A percentile compares a stretch with the other conserved stretches of the same genome.
Conservation (phyloP, 2,329 filamentous ascomycete genomes). For the Aspergillus brasiliensis region DNA sequence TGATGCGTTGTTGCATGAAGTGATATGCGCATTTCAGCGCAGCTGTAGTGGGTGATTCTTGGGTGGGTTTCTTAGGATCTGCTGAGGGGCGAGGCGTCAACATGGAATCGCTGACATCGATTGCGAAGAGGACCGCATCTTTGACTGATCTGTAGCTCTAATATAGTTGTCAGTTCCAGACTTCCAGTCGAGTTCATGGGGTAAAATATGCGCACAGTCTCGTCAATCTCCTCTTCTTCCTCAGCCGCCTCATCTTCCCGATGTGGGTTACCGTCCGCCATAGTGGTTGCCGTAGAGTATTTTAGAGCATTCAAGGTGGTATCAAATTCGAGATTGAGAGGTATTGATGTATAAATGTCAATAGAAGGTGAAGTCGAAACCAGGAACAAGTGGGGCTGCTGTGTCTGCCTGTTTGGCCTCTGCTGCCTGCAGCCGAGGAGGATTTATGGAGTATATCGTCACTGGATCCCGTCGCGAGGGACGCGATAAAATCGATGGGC, state of each 20-base stretch:
- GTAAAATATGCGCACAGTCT: conserved; percentile 36
- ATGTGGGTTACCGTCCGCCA: conserved; percentile 41
- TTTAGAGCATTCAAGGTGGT: background rate
- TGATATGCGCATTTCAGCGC: conserved; percentile 92
- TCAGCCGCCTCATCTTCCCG: conserved; percentile 45
- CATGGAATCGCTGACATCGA: conserved; percentile 90
- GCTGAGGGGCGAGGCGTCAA: conserved; percentile 65
- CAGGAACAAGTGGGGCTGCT: background rate
- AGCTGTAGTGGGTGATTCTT: conserved; percentile 75
- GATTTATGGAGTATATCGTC: background rate
- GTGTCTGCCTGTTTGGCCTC: conserved; percentile 17
- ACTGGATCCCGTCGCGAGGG: conserved; percentile 2
- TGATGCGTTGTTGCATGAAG: conserved; percentile 97
- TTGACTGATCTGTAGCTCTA: conserved; percentile 89
- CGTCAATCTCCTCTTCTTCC: conserved; percentile 51
- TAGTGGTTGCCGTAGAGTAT: conserved; percentile 21
- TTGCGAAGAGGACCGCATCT: conserved; percentile 97
- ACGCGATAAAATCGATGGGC: conserved; percentile 26
- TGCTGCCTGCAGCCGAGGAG: conserved; percentile 23
- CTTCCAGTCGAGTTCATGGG: background rate
- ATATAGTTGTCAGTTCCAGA: conserved; percentile 1
- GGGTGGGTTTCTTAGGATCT: conserved; percentile 73
- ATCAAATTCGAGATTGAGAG: background rate
- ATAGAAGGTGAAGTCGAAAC: background rate
- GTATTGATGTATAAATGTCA: background rate